These are phyloP conservation scores for Cytospora paraplurivora DNA, from an alignment of 2,329 filamentous ascomycete genomes.

Conservation along the genomic window DNA sequence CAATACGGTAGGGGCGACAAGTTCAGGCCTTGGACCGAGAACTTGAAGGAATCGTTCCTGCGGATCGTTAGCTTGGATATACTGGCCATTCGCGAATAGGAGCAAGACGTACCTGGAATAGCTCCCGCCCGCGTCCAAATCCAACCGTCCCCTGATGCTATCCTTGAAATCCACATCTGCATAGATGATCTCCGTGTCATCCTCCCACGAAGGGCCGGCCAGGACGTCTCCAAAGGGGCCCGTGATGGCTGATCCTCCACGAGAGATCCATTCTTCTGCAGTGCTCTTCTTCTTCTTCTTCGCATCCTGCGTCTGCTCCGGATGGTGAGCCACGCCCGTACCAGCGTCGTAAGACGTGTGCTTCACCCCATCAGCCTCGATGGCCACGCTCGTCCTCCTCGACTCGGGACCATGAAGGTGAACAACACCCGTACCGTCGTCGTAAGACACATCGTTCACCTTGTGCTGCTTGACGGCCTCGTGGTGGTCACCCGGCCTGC, in stretches of 20 bases:
- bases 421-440: too few relatives aligned
- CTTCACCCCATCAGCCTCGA: too few relatives aligned
- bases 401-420: too few relatives aligned
- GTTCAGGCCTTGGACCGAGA: conserved; percentile 61
- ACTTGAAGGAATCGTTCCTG: conserved; percentile 63
- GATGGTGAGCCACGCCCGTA: conserved; percentile 18
- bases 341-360: too few relatives aligned
- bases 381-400: too few relatives aligned
- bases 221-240: conserved; percentile 79
- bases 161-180: conserved; percentile 85
- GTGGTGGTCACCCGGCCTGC: background rate
- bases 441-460: conserved; percentile 40
- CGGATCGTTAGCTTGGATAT: conserved; percentile 23
- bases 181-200: conserved; percentile 66
- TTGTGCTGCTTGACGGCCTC: conserved; percentile 5
- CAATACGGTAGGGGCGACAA: conserved; percentile 58
- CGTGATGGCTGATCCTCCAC: conserved; percentile 82
- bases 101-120: conserved; percentile 68
- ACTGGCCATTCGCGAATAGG: background rate
- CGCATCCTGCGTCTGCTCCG: background rate
- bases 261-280: conserved; percentile 56
- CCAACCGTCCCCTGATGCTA: conserved; percentile 77
- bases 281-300: conserved; percentile 38
- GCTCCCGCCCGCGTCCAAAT: conserved; percentile 82
- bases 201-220: conserved; percentile 82